Percentiles rank a stretch among this genome's conserved stretches.
Evolutionary conservation across 305 asterid genomes (phyloP).

Genomic region (Stenogyne calaminthoides): DNA sequence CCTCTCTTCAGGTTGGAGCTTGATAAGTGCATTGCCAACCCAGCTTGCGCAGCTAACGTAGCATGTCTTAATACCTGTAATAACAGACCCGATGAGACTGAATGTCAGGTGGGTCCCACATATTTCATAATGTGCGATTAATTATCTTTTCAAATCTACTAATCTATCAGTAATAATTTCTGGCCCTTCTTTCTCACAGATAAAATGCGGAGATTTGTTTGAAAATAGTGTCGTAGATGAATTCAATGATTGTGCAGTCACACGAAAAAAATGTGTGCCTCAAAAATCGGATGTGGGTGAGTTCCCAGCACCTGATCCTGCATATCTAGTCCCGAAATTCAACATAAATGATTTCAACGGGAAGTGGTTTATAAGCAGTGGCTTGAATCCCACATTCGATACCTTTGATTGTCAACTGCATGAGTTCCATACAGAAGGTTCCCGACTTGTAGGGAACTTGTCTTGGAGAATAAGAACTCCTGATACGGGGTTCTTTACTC

Average conservation of each 20-base stretch:
- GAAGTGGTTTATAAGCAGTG: slow-evolving; percentile 88
- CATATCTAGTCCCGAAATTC: slow-evolving; percentile 67
- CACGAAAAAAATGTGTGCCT: slow-evolving; percentile 95
- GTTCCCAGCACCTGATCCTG: slow-evolving; percentile 84
- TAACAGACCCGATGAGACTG: slow-evolving; percentile 93
- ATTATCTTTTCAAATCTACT: neutral
- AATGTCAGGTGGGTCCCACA: slow-evolving; percentile 75
- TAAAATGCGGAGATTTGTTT: slow-evolving; percentile 93
- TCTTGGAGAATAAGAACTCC: slow-evolving; percentile 87
- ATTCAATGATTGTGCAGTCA: slow-evolving; percentile 96
- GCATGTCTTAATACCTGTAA: slow-evolving; percentile 98
- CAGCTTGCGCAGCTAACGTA: slow-evolving; percentile 92
- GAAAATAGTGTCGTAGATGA: slow-evolving; percentile 85
- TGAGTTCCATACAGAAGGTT: slow-evolving; percentile 78
- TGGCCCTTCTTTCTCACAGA: slow-evolving; percentile 50
- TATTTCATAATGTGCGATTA: neutral
- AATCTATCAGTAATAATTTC: neutral
- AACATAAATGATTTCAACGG: slow-evolving; percentile 77
- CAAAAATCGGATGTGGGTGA: slow-evolving; percentile 96
- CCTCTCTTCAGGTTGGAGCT: slow-evolving; percentile 69
- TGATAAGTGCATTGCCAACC: slow-evolving; percentile 86
- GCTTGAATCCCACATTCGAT: slow-evolving; percentile 90
- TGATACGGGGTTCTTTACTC: slow-evolving; percentile 83
- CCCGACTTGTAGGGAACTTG: slow-evolving; percentile 68
- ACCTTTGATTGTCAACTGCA: slow-evolving; percentile 91